Evolutionary conservation across 768 basidiomycete species (phyloP).

Genomic region (Nidula microcarpa): DNA sequence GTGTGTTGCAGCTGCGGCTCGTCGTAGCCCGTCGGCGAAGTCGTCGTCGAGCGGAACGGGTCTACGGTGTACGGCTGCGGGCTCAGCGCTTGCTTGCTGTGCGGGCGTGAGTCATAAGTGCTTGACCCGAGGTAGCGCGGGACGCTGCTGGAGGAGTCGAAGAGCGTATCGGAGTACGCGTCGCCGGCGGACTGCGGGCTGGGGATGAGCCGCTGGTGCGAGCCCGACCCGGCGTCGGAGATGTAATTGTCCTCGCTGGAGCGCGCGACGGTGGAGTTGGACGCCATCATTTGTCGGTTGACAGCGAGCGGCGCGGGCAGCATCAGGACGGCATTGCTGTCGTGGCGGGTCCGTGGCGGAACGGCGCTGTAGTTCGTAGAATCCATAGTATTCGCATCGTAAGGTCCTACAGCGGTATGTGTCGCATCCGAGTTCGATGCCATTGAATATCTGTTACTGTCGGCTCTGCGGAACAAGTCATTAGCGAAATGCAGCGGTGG

Average conservation of each 20-base stretch:
- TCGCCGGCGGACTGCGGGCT: slow-evolving; percentile 34
- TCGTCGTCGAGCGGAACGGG: slow-evolving; percentile 49
- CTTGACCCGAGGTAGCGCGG: slow-evolving; percentile 27
- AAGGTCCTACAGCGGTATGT: slow-evolving; percentile 45
- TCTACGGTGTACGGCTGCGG: slow-evolving; percentile 34
- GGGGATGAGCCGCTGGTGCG: slow-evolving; percentile 39
- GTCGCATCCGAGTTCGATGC: slow-evolving; percentile 77
- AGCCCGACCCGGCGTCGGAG: slow-evolving; percentile 35
- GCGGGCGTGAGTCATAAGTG: slow-evolving; percentile 19
- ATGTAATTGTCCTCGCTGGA: slow-evolving; percentile 47
- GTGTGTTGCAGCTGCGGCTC: slow-evolving; percentile 26
- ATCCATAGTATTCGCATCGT: slow-evolving; percentile 62
- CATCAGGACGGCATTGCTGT: slow-evolving; percentile 69
- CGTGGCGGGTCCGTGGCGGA: slow-evolving; percentile 54
- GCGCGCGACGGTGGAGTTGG: slow-evolving; percentile 42
- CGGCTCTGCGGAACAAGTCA: slow-evolving; percentile 12
- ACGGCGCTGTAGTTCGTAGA: slow-evolving; percentile 37
- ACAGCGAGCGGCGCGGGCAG: slow-evolving; percentile 73
- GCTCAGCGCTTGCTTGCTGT: slow-evolving; percentile 16
- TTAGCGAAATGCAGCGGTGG: neutral
- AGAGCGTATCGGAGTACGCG: slow-evolving; percentile 29
- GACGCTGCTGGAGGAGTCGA: slow-evolving; percentile 24
- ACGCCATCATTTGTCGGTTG: slow-evolving; percentile 48
- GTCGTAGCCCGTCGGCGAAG: slow-evolving; percentile 34
- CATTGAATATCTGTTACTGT: slow-evolving; percentile 66